Evolutionary conservation across 805 yeast species (phyloP).

Genomic region (Metschnikowia borealis): DNA sequence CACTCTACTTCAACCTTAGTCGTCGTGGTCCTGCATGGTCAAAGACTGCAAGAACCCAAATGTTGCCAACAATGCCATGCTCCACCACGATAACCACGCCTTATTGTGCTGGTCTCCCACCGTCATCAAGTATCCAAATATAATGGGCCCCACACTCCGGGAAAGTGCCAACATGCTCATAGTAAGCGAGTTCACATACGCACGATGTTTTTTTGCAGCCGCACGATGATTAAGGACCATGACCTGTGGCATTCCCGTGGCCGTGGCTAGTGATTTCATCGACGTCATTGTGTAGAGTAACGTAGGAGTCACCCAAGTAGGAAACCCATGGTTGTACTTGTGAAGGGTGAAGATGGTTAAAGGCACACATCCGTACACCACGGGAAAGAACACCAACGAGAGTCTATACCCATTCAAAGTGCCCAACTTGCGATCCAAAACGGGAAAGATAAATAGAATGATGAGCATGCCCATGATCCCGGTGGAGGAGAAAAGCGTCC

Average conservation of each 20-base stretch:
- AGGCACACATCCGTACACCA: conserved; percentile 30
- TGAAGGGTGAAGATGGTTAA: conserved; percentile 29
- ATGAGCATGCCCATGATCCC: conserved; percentile 36
- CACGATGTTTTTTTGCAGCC: conserved; percentile 30
- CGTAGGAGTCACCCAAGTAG: conserved; percentile 28
- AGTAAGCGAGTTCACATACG: conserved; percentile 32
- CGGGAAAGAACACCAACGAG: conserved; percentile 31
- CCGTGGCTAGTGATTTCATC: conserved; percentile 28
- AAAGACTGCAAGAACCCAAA: conserved; percentile 28
- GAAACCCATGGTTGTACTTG: conserved; percentile 23
- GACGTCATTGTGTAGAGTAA: conserved; percentile 30
- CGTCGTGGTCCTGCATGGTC: conserved; percentile 26
- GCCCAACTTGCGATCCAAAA: conserved; percentile 30
- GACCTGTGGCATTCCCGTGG: conserved; percentile 36
- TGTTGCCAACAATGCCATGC: conserved; percentile 25
- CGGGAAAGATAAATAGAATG: conserved; percentile 29
- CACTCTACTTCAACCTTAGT: conserved; percentile 9
- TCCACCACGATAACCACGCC: conserved; percentile 36
- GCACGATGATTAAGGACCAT: conserved; percentile 34
- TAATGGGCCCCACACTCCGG: conserved; percentile 30
- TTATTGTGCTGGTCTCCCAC: conserved; percentile 23
- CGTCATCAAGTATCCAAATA: conserved; percentile 34
- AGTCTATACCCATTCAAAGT: conserved; percentile 29
- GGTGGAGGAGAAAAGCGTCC: conserved; percentile 33
- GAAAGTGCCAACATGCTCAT: conserved; percentile 34